Evolutionary conservation across 441 rosid species (phyloP).

Genomic region (Cnidoscolus chayamansa): DNA sequence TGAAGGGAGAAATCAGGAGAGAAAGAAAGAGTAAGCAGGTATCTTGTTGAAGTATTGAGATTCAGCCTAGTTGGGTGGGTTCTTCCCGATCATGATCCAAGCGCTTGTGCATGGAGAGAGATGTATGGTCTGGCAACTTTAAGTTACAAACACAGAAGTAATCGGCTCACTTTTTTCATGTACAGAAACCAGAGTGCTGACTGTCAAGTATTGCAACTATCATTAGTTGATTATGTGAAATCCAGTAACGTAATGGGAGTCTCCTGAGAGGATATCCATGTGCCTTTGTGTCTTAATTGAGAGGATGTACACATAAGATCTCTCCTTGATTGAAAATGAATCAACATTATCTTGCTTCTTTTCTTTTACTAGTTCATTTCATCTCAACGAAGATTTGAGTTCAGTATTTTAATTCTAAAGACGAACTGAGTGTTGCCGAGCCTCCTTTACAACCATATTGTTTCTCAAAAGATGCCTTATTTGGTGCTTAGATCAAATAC

Average conservation of each 20-base stretch:
- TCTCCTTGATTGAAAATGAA: not conserved
- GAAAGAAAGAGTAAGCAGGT: constrained; percentile 28
- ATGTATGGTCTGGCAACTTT: constrained; percentile 6
- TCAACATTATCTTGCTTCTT: not conserved
- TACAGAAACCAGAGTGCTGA: constrained; percentile 12
- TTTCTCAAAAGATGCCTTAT: no score
- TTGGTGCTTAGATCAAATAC: no score
- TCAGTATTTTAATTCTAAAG: not conserved
- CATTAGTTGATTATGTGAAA: not conserved
- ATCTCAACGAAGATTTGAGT: not conserved
- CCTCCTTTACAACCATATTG: no score
- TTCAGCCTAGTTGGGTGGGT: constrained; percentile 22
- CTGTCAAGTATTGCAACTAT: constrained; percentile 1
- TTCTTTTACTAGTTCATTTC: no score
- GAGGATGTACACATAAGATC: not conserved
- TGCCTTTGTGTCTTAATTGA: not conserved
- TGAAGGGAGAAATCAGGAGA: constrained; percentile 39
- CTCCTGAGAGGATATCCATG: no score
- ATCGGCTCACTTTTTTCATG: constrained; percentile 3
- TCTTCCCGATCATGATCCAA: constrained; percentile 51
- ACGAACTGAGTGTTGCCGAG: no score
- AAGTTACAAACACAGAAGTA: not conserved
- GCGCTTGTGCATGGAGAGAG: constrained; percentile 32
- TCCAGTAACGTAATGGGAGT: no score
- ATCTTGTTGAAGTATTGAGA: constrained; percentile 1